Base-by-base conservation (phyloP, 2,329 filamentous ascomycete genomes). In the Leptosphaerulina australis region DNA sequence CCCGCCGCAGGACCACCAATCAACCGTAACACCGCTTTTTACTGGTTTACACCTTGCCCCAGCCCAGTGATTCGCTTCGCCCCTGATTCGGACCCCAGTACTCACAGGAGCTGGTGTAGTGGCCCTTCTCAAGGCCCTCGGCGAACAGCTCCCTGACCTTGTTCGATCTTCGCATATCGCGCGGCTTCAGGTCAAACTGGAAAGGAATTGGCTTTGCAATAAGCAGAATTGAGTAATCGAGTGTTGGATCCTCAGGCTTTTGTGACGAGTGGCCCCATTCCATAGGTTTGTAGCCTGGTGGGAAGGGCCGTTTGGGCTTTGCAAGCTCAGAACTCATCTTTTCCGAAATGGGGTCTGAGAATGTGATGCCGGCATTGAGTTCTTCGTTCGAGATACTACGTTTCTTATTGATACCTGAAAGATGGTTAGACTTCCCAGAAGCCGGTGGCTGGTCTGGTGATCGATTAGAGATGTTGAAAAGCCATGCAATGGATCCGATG, bases 181-280 rank as follows among this genome's bases (percentile, higher is more conserved):
- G 69, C 3, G 76, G 67, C 34, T 46, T 62, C 18, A 79, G 63
- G 9, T 69, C 46, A 55, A 78, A 78, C 30, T 71, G 67, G 66
- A 78, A 78, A 0, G 76, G 76, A 12, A 74, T 56, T 1, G 76
- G 76, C 50, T 78, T 78, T 1, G 76, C 75, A 35, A 78, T 78
- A 24, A 78, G 68, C 9, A 78, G 59, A 10, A 72, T 75, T 10
- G 73, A 72, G 58, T 72, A 77, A 53, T 76, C 67, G 28, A 77
- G 71, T 1, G 76, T 77, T 1, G 75, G 75, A 38, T 77, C 75
- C n/a, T 66, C 46, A 8, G 58, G 55, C 26, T 62, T 66, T 11
- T 64, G 51, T 15, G 46, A 56, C n/a, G 53, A 36, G 36, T 66
- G 53, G 29, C 60, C 57, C 57, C 61, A 61, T 55, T 65, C 59